Evolutionary conservation across 164 flowering plant genomes (phyloP).

Genomic region (Vitis rupestris): DNA sequence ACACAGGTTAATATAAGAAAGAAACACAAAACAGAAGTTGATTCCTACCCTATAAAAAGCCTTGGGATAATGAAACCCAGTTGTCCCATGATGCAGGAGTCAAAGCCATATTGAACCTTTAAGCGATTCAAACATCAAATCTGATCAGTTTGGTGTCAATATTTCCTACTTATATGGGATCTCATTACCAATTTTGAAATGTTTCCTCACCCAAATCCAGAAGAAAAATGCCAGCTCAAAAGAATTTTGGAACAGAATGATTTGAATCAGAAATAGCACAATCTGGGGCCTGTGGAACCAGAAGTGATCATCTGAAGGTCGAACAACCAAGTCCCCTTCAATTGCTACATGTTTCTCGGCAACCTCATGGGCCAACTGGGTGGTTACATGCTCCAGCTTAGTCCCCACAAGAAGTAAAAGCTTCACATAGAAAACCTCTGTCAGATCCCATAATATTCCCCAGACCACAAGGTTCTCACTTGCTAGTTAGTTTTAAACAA

Average conservation of each 20-base stretch:
- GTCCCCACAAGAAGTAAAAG: constrained; percentile 87
- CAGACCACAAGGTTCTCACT: no score
- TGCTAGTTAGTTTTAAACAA: no score
- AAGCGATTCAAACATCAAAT: no score
- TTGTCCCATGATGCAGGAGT: constrained; percentile 92
- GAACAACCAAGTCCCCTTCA: constrained; percentile 62
- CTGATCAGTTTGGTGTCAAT: no score
- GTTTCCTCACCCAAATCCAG: constrained; percentile 77
- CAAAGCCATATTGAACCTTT: constrained; percentile 64
- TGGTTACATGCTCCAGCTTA: constrained; percentile 83
- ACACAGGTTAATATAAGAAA: no score
- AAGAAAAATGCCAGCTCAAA: constrained; percentile 96
- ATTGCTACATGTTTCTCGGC: constrained; percentile 63
- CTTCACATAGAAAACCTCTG: constrained; percentile 32
- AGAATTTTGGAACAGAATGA: constrained; percentile 91
- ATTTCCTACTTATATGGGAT: no score
- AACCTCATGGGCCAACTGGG: constrained; percentile 76
- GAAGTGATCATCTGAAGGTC: constrained; percentile 83
- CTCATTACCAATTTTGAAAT: no score
- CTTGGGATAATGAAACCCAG: constrained; percentile 66
- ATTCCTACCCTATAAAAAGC: constrained; percentile 73
- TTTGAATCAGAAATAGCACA: constrained; percentile 80
- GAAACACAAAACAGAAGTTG: no score
- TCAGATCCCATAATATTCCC: no score
- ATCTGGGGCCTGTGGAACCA: constrained; percentile 74